phyloP scores from a whole-genome alignment of 164 flowering plant genomes.

The Cinnamomum micranthum region DNA sequence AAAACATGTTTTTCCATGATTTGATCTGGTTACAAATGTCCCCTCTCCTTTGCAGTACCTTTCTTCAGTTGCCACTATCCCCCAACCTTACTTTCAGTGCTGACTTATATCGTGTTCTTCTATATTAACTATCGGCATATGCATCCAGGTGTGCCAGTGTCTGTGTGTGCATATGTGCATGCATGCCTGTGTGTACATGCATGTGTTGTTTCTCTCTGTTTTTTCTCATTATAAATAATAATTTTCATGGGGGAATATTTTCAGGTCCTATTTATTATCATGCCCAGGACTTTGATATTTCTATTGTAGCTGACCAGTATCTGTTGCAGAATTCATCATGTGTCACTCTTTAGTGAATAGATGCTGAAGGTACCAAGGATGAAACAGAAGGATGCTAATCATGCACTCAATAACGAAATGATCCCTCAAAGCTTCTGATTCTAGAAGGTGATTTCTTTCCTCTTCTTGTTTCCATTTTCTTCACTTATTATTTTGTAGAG shows the following conservation, averaged over 20 bases:
- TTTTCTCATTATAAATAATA: background rate
- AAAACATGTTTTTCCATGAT: background rate
- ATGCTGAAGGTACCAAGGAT: slow-evolving; percentile 3
- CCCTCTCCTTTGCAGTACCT: background rate
- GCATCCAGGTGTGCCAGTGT: background rate
- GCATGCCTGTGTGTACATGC: background rate
- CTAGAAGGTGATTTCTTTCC: slow-evolving; percentile 8
- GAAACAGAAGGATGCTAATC: background rate
- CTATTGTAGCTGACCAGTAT: slow-evolving; percentile 3
- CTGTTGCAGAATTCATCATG: background rate
- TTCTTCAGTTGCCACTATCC: background rate
- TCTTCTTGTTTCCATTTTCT: background rate
- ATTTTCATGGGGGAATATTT: background rate
- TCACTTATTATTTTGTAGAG: no score
- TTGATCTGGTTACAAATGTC: background rate
- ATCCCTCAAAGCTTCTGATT: slow-evolving; percentile 2
- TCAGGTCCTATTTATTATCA: slow-evolving; percentile 1
- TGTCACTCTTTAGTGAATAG: slow-evolving; percentile 3
- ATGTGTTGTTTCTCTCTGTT: background rate
- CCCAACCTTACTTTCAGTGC: background rate
- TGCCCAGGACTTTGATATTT: background rate
- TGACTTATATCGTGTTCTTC: background rate
- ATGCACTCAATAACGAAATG: background rate
- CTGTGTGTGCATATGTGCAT: background rate
- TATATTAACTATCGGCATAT: background rate